Evolutionary conservation across 257 asterid species (phyloP).

Genomic region (Jasminum sambac): DNA sequence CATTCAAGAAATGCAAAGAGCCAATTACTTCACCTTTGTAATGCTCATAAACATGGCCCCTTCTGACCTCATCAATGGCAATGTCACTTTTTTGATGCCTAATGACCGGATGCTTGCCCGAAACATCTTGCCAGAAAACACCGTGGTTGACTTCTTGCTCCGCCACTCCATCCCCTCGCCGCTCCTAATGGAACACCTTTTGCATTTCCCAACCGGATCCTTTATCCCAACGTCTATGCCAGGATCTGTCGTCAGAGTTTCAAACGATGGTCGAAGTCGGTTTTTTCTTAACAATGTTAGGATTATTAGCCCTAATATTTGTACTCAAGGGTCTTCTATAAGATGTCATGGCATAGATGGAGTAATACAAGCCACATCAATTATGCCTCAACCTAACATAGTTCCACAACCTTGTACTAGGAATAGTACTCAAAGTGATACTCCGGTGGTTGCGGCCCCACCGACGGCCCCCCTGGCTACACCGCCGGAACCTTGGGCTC

Average conservation of each 20-base stretch:
- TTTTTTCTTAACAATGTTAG: conserved; percentile 64
- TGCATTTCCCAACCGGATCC: conserved; percentile 64
- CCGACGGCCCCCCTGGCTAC: conserved; percentile 22
- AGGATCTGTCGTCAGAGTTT: conserved; percentile 43
- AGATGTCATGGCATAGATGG: conserved; percentile 85
- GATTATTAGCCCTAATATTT: conserved; percentile 61
- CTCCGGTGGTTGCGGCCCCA: conserved; percentile 18
- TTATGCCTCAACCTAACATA: conserved; percentile 21
- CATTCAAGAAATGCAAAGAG: conserved; percentile 65
- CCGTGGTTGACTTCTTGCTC: conserved; percentile 55
- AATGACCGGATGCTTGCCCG: conserved; percentile 50
- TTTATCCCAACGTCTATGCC: conserved; percentile 63
- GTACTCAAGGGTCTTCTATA: conserved; percentile 47
- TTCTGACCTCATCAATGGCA: conserved; percentile 25
- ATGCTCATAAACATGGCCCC: conserved; percentile 78
- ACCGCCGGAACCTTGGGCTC: conserved; percentile 3
- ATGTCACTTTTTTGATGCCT: conserved; percentile 78
- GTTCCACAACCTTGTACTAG: conserved; percentile 19
- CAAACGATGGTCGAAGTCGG: conserved; percentile 43
- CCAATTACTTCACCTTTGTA: conserved; percentile 71
- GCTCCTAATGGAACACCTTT: conserved; percentile 54
- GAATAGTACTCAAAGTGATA: neutral
- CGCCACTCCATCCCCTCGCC: conserved; percentile 69
- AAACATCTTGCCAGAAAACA: conserved; percentile 27
- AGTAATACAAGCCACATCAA: conserved; percentile 34